Percentiles rank a stretch among this genome's conserved stretches.
Conservation (phyloP, 169 alveolate genomes). For the Besnoitia besnoiti region DNA sequence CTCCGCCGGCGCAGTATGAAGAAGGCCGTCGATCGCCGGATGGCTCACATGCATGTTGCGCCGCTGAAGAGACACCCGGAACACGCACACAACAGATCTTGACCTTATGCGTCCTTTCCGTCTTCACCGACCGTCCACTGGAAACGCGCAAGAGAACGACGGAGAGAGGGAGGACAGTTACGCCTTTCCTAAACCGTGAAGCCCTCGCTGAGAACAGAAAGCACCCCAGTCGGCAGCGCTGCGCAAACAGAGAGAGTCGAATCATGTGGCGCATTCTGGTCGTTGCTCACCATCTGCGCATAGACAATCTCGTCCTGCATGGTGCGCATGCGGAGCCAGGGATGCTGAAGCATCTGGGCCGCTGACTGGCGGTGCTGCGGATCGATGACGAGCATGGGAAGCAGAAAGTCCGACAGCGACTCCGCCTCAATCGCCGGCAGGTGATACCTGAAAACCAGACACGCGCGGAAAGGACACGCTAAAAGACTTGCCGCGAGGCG, state of each 20-base stretch:
- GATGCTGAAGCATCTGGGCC: slow-evolving; percentile 86
- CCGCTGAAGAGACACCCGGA: slow-evolving; percentile 44
- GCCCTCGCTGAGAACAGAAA: too few species aligned
- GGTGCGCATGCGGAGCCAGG: slow-evolving; percentile 86
- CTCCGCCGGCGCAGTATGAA: neutral
- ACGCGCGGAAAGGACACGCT: too few species aligned
- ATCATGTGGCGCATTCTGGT: neutral
- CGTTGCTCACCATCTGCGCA: slow-evolving; percentile 57
- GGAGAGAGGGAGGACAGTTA: too few species aligned
- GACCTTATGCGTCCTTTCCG: too few species aligned
- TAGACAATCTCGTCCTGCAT: slow-evolving; percentile 61
- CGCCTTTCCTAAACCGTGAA: too few species aligned
- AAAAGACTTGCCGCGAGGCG: too few species aligned
- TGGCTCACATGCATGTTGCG: slow-evolving; percentile 63
- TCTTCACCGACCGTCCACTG: neutral
- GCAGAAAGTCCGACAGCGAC: slow-evolving; percentile 67
- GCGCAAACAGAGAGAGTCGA: neutral
- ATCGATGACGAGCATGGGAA: slow-evolving; percentile 77
- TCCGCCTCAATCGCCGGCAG: slow-evolving; percentile 63
- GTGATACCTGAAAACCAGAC: slow-evolving; percentile 31
- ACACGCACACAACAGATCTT: neutral
- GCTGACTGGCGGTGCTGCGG: slow-evolving; percentile 93
- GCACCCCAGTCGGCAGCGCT: too few species aligned
- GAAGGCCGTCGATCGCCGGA: slow-evolving; percentile 51
- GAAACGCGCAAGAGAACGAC: too few species aligned